phyloP scores from a whole-genome alignment of 108 stramenopile genomes.

The Fragilariopsis cylindrus region DNA sequence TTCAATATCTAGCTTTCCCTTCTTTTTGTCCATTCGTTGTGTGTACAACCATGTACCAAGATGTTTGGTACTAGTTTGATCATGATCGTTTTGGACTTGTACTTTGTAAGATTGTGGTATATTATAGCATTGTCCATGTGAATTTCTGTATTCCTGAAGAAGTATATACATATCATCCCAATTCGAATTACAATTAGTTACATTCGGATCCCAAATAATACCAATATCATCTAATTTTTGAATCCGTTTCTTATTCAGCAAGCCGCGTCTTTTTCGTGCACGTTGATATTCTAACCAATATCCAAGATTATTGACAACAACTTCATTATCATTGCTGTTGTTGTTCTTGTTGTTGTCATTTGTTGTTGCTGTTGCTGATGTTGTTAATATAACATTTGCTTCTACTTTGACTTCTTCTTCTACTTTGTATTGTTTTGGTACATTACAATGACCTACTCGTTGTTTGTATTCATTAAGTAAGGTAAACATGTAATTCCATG shows the following conservation, averaged over 20 bases:
- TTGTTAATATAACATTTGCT: background rate
- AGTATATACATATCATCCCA: constrained; percentile 13
- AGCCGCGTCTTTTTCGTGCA: background rate
- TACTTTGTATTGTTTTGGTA: constrained; percentile 1
- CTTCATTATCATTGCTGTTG: background rate
- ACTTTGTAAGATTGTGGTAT: background rate
- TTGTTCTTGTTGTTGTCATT: background rate
- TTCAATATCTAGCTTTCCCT: background rate
- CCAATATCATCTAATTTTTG: background rate
- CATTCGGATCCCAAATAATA: background rate
- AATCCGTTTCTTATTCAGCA: background rate
- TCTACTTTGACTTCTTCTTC: background rate
- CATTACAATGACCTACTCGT: constrained; percentile 19
- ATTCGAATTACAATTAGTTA: background rate
- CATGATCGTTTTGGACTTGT: background rate
- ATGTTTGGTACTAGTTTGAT: background rate
- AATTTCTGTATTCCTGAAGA: constrained; percentile 7
- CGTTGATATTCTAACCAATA: constrained; percentile 15
- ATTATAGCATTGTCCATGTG: constrained; percentile 5
- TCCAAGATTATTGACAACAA: background rate
- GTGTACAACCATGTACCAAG: constrained; percentile 14
- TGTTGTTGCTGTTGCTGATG: background rate
- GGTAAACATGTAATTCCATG: background rate
- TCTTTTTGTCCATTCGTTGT: background rate
- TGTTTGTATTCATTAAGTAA: constrained; percentile 2